phyloP scores from a whole-genome alignment of 208 protist genomes.

The Herpetomonas samuelpessoai region DNA sequence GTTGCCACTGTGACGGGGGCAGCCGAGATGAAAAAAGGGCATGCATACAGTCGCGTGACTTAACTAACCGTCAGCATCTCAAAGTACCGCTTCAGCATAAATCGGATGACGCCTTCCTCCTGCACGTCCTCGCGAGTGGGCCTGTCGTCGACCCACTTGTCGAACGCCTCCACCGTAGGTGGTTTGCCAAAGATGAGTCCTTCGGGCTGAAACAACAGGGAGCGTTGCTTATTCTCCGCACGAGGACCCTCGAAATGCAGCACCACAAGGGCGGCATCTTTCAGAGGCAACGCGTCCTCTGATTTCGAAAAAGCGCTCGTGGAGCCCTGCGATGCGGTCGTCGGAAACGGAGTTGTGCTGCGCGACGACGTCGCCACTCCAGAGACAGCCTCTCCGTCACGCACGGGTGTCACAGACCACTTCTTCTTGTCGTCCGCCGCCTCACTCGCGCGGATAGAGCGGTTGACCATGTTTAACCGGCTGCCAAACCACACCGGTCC shows the following conservation, averaged over 20 bases:
- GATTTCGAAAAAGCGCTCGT: neutral
- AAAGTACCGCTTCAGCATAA: constrained; percentile 75
- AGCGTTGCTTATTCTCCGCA: constrained; percentile 54
- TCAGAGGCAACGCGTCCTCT: neutral
- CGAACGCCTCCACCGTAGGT: constrained; percentile 61
- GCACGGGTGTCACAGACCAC: neutral
- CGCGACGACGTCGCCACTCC: neutral
- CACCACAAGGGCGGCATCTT: constrained; percentile 71
- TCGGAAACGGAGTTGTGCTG: neutral
- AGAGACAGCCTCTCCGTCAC: no score
- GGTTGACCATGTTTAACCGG: constrained; percentile 25
- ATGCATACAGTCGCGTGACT: no score
- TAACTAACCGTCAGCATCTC: constrained; percentile 64
- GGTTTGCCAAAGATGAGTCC: constrained; percentile 56
- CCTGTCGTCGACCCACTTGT: constrained; percentile 59
- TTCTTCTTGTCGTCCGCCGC: neutral
- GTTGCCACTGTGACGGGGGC: no score
- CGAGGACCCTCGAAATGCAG: constrained; percentile 86
- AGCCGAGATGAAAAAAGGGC: no score
- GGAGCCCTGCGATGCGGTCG: neutral
- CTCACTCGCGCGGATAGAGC: neutral
- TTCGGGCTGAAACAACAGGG: constrained; percentile 73
- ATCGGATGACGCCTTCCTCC: constrained; percentile 64
- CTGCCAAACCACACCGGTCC: constrained; percentile 66
- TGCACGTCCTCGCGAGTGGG: constrained; percentile 52